phyloP scores from a whole-genome alignment of 345 rosid genomes.

The Mallotus nudiflorus region DNA sequence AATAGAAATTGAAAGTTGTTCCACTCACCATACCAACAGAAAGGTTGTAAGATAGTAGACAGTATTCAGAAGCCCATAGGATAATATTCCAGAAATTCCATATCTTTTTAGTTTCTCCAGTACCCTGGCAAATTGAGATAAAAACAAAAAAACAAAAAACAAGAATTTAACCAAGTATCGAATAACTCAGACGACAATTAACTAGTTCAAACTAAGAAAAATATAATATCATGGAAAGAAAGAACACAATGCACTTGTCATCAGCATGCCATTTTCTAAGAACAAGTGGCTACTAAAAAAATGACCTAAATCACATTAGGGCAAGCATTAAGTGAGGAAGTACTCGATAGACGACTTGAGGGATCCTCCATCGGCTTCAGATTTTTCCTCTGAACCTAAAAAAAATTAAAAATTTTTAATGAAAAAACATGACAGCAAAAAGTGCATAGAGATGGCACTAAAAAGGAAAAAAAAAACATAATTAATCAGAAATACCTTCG shows the following conservation, averaged over 20 bases:
- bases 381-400: conserved; percentile 34
- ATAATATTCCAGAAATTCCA: conserved; percentile 77
- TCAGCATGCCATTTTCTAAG: neutral
- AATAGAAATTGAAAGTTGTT: conserved; percentile 4
- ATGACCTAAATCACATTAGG: neutral
- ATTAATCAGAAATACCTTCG: conserved; percentile 27
- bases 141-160: no score
- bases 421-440: neutral
- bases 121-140: conserved; percentile 40
- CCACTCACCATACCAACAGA: conserved; percentile 80
- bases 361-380: conserved; percentile 11
- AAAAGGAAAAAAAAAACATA: no score
- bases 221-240: no score
- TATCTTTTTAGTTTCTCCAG: conserved; percentile 70
- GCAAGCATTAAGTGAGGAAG: conserved; percentile 25
- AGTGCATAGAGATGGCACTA: neutral
- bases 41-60: conserved; percentile 71
- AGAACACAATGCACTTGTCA: no score
- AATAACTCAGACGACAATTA: no score
- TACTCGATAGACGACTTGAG: conserved; percentile 51
- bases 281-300: neutral
- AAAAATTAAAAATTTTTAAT: neutral
- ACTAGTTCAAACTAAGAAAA: no score
- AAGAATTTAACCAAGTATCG: no score
- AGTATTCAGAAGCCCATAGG: conserved; percentile 81